A percentile compares a stretch with the other conserved stretches of the same genome.
Conservation (phyloP, 768 basidiomycete genomes). For the Pholiota molesta region DNA sequence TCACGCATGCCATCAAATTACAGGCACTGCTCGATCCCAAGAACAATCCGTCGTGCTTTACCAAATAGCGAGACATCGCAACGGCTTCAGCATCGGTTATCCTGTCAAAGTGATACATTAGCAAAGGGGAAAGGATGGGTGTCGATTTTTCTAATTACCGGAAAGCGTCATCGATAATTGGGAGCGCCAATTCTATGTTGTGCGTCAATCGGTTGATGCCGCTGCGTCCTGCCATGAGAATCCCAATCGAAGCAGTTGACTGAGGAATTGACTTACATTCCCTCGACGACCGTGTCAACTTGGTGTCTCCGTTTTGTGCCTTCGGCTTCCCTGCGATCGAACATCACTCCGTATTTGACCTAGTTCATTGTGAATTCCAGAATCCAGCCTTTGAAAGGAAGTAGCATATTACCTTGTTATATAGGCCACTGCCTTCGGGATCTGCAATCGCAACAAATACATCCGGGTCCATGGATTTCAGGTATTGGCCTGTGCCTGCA, state of each 20-base stretch:
- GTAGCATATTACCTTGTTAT: constrained; percentile 71
- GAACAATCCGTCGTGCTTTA: constrained; percentile 89
- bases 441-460: constrained; percentile 81
- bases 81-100: constrained; percentile 94
- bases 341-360: constrained; percentile 95
- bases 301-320: constrained; percentile 92
- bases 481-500: constrained; percentile 77
- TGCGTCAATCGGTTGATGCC: constrained; percentile 93
- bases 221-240: constrained; percentile 37
- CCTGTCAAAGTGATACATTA: constrained; percentile 38
- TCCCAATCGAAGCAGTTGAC: not conserved
- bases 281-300: constrained; percentile 95
- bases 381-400: not conserved
- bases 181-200: constrained; percentile 85
- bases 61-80: constrained; percentile 93
- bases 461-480: constrained; percentile 74
- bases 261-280: constrained; percentile 55
- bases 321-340: constrained; percentile 88
- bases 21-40: constrained; percentile 96
- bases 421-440: constrained; percentile 93
- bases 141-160: constrained; percentile 48
- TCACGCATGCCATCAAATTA: constrained; percentile 91
- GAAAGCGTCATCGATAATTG: constrained; percentile 88
- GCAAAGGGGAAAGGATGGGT: not conserved
- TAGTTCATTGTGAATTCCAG: constrained; percentile 26